Base-by-base conservation (phyloP, 23 red algal genomes). In the Chondrus crispus region DNA sequence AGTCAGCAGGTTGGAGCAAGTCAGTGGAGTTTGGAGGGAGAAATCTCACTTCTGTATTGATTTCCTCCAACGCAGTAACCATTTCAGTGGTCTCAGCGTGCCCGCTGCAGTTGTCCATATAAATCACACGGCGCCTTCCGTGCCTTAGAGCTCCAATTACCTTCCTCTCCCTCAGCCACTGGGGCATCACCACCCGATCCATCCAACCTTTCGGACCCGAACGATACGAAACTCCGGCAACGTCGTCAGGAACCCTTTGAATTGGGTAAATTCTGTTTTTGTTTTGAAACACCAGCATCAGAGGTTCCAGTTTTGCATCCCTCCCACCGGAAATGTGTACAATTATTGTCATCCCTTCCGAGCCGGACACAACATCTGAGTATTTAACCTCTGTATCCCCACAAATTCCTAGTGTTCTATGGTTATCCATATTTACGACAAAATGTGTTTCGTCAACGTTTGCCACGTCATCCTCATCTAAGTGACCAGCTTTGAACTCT, bases 31-130 rank as follows among this genome's bases (percentile, higher is more conserved):
- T 83, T 4, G 4, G 3, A 24, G 50, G 4, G 53, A 83, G 62
- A 39, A 36, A 62, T 62, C 50, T 83, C 28, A 83, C n/a, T 42
- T 62, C 50, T 2, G 55, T 83, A 3, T 83, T 83, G 13, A 83
- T 62, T 3, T 63, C n/a, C 18, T 4, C 19, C 2, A 30, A n/a
- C 18, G 40, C 55, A 18, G 46, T 2, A 7, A 40, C 3, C 3
- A 83, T 11, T 19, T 11, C 10, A 2, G 50, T 4, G 2, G 79
- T 58, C 16, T 19, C 39, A 83, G 32, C 62, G 33, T 55, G 50
- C 12, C 79, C 55, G 45, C 79, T 63, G 3, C 49, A 58, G 45
- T 62, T 83, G 48, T 83, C 79, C 3, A 83, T 30, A 62, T 32
- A 83, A 24, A 83, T 2, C 2, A 58, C 33, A 10, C 36, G 4